Evolutionary conservation across 257 asterid species (phyloP), one percentile per base, ranked within the genome.

Genomic region (Primulina eburnea): DNA sequence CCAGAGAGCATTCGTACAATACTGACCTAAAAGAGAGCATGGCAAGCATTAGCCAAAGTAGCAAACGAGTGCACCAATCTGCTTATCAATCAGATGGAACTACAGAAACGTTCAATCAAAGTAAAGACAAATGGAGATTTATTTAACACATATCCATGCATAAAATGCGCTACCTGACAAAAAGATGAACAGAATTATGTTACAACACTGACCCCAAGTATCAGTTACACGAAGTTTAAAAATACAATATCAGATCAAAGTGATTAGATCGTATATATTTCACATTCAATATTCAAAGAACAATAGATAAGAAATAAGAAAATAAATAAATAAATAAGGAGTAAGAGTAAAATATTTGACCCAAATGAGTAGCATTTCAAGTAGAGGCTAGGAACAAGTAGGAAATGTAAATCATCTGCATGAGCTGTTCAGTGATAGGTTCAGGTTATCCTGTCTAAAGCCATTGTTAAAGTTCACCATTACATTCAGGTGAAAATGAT

Each of bases 1-100:
- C 99, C 99, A 32, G 97, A 90, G 67, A 93, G 91, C 88, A 85
- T 93, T 70, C 95, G 87, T 60, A 89, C 97, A 77, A 79, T 82
- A 81, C 92, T 87, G 79, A 93, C 99, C 96, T 92, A 78, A 72
- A 75, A 78, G 71, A 58, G 71, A 68, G 76, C 76, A 73, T 62
- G 57, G 50, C 30, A 76, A 64, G 67, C 68, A 78, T 65, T 53
- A 77, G 56, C n/a, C 62, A 32, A 32, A 32, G 34, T 32, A 57
- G 47, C 26, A 33, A 35, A 35, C 34, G 43, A 67, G 56, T 11
- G 50, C 20, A 37, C 6, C 12, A 68, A 38, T 2, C 9, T 37
- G 47, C 26, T 18, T 62, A 57, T 12, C 58, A 66, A 62, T 68
- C 61, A 68, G 8, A 52, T 40, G 18, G 71, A 26, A 11, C 40